Evolutionary conservation across 371 early-diverging fungal species (phyloP), one percentile per base, ranked within the genome.

Genomic region (Capillidium rhysosporum): DNA sequence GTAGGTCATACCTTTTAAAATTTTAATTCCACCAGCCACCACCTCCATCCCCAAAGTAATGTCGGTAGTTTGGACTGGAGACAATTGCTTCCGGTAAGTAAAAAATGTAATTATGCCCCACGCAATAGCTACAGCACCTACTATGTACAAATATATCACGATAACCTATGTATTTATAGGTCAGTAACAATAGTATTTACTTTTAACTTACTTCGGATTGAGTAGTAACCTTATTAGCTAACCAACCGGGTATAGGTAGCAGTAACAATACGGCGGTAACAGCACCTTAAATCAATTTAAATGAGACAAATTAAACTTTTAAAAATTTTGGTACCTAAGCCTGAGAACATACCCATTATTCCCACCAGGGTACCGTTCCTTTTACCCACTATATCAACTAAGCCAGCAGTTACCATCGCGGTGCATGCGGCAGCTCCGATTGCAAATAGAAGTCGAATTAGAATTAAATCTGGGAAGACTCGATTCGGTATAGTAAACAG

Each of bases 391-490:
- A 69, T 62, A 59, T 77, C 76, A 20, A 70, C 64, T 52, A 76
- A 57, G 31, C 70, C 64, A 10, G 72, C 76, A 0, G 75, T 69
- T 69, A 80, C 69, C 89, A 88, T 86, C 23, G 77, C 61, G 1
- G 75, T 72, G 4, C 71, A 63, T 0, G 80, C 81, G 8, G 84
- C 69, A 2, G 81, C 74, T 9, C 89, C 89, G 16, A 81, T 43
- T 0, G 80, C 74, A 63, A 75, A 82, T 55, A 70, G 57, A 41
- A 69, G 61, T 44, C 75, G 70, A 59, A 67, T 65, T 46, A 68
- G 60, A 29, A 75, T 47, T 63, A 73, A 61, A 18, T 57, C 63
- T 5, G 75, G 76, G 54, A 68, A 69, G 2, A 71, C 61, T 46
- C 65, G 64, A 38, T 57, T 49, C 41, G 70, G 69, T 28, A 59